Conservation (phyloP, 2,329 filamentous ascomycete genomes). For the Sarocladium oryzae region DNA sequence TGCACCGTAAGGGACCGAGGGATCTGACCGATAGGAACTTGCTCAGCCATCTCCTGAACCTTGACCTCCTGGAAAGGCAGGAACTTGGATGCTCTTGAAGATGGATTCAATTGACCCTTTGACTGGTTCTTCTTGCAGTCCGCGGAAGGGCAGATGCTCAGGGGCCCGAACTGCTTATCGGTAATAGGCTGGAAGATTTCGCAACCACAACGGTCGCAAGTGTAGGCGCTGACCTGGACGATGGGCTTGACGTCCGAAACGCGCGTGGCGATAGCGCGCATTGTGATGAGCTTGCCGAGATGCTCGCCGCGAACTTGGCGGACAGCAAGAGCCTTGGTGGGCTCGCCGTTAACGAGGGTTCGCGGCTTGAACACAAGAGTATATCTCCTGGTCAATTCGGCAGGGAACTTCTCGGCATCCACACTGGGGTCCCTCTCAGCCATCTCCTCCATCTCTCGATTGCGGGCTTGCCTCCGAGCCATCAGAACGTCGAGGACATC, state of each 20-base stretch:
- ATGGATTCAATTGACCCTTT: conserved; percentile 89
- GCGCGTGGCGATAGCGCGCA: conserved; percentile 87
- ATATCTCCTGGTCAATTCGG: conserved; percentile 87
- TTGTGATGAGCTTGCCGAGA: conserved; percentile 85
- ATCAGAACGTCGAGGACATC: conserved; percentile 96
- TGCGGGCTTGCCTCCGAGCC: conserved; percentile 81
- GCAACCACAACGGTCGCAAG: conserved; percentile 90
- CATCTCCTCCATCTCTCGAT: conserved; percentile 66
- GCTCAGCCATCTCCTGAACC: conserved; percentile 98
- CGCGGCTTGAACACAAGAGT: conserved; percentile 93
- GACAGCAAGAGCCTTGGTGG: conserved; percentile 69
- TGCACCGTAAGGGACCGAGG: conserved; percentile 84
- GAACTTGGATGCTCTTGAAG: conserved; percentile 94
- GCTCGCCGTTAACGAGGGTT: conserved; percentile 61
- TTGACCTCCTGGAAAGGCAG: conserved; percentile 97
- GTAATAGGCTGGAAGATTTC: conserved; percentile 97
- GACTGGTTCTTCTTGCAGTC: conserved; percentile 87
- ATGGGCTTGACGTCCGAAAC: conserved; percentile 97
- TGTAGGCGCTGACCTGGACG: conserved; percentile 96
- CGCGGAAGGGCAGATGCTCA: conserved; percentile 80
- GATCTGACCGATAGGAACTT: conserved; percentile 96
- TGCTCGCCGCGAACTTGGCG: conserved; percentile 90
- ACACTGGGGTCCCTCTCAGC: conserved; percentile 60
- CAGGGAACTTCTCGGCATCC: conserved; percentile 75
- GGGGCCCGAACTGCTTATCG: conserved; percentile 82